These are phyloP conservation scores for Pseudogymnoascus sp. DNA, from an alignment of 2,329 filamentous ascomycete species.

Conservation along the genomic window DNA sequence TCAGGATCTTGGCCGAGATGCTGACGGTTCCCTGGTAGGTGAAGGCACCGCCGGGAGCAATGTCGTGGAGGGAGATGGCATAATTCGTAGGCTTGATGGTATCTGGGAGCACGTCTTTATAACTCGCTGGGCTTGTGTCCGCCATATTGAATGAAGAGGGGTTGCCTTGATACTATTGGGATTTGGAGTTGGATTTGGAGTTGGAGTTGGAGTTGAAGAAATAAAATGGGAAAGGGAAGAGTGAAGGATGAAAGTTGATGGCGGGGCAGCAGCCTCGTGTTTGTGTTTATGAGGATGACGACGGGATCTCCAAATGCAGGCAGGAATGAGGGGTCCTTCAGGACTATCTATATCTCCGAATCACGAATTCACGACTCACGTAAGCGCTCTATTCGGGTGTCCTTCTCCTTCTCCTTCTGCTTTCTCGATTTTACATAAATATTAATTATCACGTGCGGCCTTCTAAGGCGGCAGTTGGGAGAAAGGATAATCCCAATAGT, in stretches of 20 bases:
- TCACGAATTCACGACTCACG: not conserved
- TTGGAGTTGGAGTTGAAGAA: not conserved
- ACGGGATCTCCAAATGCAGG: not conserved
- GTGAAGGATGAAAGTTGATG: not conserved
- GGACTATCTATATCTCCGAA: slow-evolving; percentile 2
- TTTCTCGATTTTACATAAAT: not conserved
- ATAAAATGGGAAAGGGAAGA: not conserved
- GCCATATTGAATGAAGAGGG: not conserved
- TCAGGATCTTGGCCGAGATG: slow-evolving; percentile 67
- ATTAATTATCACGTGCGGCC: not conserved
- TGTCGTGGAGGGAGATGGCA: slow-evolving; percentile 67
- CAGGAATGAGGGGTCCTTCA: not conserved
- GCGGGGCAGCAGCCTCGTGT: not conserved
- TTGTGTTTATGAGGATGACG: not conserved
- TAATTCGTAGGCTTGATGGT: slow-evolving; percentile 79
- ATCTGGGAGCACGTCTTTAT: slow-evolving; percentile 55
- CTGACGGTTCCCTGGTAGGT: slow-evolving; percentile 77
- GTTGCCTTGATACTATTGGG: not conserved
- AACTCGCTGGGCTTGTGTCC: slow-evolving; percentile 20
- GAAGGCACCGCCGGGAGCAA: slow-evolving; percentile 64
- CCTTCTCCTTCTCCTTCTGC: not conserved
- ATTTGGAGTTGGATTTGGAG: not conserved
- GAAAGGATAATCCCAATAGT: not conserved
- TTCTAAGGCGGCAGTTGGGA: not conserved
- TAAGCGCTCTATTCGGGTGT: not conserved